phyloP scores from a whole-genome alignment of 495 filamentous ascomycete genomes.

The Tuber aestivum region DNA sequence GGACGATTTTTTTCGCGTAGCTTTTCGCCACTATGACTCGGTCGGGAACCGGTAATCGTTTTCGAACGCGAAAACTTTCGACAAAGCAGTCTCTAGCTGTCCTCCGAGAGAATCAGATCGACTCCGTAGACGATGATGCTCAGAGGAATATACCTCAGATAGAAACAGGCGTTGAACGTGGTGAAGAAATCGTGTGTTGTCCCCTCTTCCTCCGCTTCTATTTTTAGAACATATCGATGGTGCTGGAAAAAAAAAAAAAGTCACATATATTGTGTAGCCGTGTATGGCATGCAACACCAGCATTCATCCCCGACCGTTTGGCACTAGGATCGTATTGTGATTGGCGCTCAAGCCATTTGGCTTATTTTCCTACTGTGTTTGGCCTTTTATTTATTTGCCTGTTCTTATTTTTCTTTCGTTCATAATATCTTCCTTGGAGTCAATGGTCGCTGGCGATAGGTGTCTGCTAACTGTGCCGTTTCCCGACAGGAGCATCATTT shows the following conservation, averaged over 20 bases:
- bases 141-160: constrained; percentile 68
- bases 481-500: constrained; percentile 87
- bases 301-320: constrained; percentile 51
- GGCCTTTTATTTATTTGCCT: constrained; percentile 41
- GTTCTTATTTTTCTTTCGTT: constrained; percentile 40
- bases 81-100: constrained; percentile 79
- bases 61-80: constrained; percentile 85
- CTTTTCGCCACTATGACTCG: constrained; percentile 44
- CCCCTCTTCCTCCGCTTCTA: constrained; percentile 39
- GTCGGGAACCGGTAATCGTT: constrained; percentile 43
- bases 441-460: constrained; percentile 3
- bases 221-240: constrained; percentile 40
- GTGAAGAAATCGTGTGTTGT: constrained; percentile 87
- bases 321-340: constrained; percentile 1
- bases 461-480: constrained; percentile 34
- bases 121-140: constrained; percentile 62
- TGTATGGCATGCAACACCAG: constrained; percentile 31
- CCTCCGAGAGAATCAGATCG: constrained; percentile 83
- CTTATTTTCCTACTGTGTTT: background rate
- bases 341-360: background rate
- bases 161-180: constrained; percentile 93
- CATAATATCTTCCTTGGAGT: constrained; percentile 22
- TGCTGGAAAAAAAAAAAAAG: constrained; percentile 23
- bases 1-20: constrained; percentile 40
- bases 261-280: constrained; percentile 1